Base-by-base conservation (phyloP, 2,329 filamentous ascomycete species). In the Acarospora socialis region DNA sequence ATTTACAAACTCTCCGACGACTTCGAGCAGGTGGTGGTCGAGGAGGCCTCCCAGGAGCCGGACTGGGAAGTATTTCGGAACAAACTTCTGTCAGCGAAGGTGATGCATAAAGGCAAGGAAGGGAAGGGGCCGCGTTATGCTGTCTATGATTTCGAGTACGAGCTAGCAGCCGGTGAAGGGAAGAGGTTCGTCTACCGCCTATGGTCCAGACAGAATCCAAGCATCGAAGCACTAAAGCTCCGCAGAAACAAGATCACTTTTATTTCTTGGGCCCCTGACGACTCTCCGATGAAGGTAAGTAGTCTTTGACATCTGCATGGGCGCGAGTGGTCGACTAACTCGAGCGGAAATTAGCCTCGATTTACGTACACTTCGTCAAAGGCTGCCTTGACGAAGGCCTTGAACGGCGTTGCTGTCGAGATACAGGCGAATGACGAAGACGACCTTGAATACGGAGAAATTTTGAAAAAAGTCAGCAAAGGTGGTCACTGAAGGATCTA, bases 1-100 rank as follows among this genome's bases (percentile, higher is more conserved):
- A 65, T 65, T 53, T 65, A 56, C 57, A 65, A 65, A 53, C 60
- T 65, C 44, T 48, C 59, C 41, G 61, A 65, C 43, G 52, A 64
- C 48, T 58, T 61, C 55, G 63, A 59, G 50, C 50, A 59, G 36
- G 58, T 65, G 33, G 60, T 63, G 35, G 51, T 65, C 41, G 61
- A 65, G 21, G 56, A 63, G 33, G 43, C 48, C 29, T 61, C 59
- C 35, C 44, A 45, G 15, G 59, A 65, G 15, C 34, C 48, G 27
- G 57, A 65, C 44, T 65, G 63, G 44, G 60, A 65, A 39, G 51
- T 48, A 23, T 65, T 65, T 54, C 59, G 60, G 42, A 45, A 46
- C 35, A 61, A 60, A 47, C 56, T 65, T 32, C 47, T 53, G 14
- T 46, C 44, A 13, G 55, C 60, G 40, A 56, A 55, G 42, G 54